Evolutionary conservation across 345 rosid genomes (phyloP).

Genomic region (Dipteronia dyeriana): DNA sequence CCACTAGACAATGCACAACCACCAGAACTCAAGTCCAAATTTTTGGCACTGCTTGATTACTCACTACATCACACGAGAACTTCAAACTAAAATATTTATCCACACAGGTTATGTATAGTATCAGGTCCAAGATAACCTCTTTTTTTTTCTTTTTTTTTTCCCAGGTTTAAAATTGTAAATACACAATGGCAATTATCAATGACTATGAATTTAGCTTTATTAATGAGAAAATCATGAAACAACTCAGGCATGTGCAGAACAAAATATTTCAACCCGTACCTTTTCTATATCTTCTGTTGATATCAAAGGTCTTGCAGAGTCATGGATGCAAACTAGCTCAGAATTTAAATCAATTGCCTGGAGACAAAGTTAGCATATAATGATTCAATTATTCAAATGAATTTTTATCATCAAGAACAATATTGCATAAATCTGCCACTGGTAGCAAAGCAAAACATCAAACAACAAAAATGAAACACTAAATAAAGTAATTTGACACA

Average conservation of each 20-base stretch:
- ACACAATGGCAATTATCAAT: neutral
- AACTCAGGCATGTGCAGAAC: slow-evolving; percentile 4
- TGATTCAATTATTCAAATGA: neutral
- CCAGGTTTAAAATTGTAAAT: neutral
- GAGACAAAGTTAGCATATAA: slow-evolving; percentile 5
- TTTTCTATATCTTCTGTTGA: slow-evolving; percentile 62
- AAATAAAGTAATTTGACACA: neutral
- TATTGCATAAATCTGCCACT: neutral
- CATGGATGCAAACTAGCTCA: slow-evolving; percentile 94
- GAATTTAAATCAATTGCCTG: slow-evolving; percentile 68
- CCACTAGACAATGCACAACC: neutral
- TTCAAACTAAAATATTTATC: neutral
- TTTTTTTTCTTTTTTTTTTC: slow-evolving; percentile 1
- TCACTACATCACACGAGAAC: neutral
- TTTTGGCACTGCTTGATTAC: neutral
- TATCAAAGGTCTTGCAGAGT: slow-evolving; percentile 91
- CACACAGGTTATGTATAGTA: neutral
- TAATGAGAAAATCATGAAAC: neutral
- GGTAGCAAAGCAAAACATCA: neutral
- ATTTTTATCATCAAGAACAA: neutral
- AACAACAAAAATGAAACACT: neutral
- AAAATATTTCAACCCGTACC: slow-evolving; percentile 38
- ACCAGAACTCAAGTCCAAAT: neutral
- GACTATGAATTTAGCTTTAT: neutral
- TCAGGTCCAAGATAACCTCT: neutral